Conservation (phyloP, 2,329 filamentous ascomycete species). For the Diaporthe sp. region DNA sequence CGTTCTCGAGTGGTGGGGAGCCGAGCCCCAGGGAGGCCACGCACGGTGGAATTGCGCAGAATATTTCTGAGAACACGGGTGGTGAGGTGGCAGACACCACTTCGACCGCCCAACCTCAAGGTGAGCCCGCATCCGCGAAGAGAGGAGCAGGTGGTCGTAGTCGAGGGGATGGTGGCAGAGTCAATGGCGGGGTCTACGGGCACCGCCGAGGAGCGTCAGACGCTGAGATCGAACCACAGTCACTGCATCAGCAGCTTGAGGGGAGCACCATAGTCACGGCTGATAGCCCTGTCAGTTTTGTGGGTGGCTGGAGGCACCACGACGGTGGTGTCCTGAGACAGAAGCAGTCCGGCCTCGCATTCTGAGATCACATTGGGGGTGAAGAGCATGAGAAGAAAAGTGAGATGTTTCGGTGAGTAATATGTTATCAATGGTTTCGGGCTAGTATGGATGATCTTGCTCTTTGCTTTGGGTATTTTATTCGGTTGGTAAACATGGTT, state of each 20-base stretch:
- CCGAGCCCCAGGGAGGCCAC: background rate
- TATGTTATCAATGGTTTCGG: background rate
- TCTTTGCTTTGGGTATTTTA: background rate
- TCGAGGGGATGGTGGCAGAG: background rate
- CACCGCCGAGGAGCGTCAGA: conserved; percentile 5
- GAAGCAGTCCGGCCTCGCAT: conserved; percentile 19
- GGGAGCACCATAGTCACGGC: conserved; percentile 25
- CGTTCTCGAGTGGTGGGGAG: conserved; percentile 14
- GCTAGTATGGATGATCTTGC: background rate
- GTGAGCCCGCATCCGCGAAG: conserved; percentile 30
- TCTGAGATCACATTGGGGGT: background rate
- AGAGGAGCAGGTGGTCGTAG: background rate
- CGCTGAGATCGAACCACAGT: conserved; percentile 30
- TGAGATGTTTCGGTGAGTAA: background rate
- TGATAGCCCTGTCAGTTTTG: conserved; percentile 32
- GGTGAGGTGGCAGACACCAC: conserved; percentile 16
- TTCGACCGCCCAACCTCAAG: conserved; percentile 28
- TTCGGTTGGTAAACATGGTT: conserved; percentile 18
- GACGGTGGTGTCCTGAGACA: background rate
- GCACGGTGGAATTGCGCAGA: background rate
- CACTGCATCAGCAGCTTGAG: conserved; percentile 33
- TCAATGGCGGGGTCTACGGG: background rate
- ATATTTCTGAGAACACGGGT: background rate
- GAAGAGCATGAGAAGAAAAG: background rate
- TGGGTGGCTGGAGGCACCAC: conserved; percentile 32